Evolutionary conservation across 768 basidiomycete genomes (phyloP).

Genomic region (Pholiota conissans): DNA sequence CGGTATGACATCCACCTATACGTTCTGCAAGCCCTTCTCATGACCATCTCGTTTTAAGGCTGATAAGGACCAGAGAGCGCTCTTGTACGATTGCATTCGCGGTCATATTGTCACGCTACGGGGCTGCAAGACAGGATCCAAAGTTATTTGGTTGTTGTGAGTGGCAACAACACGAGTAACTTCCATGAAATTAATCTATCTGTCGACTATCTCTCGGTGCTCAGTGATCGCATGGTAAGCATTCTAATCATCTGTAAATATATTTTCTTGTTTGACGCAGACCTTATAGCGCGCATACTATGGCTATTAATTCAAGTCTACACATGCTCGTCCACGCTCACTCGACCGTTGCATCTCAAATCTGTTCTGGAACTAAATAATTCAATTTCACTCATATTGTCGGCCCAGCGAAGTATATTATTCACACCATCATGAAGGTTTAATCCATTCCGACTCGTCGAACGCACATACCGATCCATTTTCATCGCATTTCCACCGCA

Average conservation of each 20-base stretch:
- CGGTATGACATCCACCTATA: slow-evolving; percentile 35
- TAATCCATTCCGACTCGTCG: slow-evolving; percentile 17
- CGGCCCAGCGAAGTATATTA: slow-evolving; percentile 20
- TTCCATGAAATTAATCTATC: background rate
- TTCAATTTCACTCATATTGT: slow-evolving; percentile 14
- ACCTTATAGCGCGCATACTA: slow-evolving; percentile 42
- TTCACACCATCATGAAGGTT: slow-evolving; percentile 18
- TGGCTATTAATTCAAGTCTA: slow-evolving; percentile 30
- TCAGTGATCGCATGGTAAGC: slow-evolving; percentile 42
- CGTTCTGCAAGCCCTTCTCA: slow-evolving; percentile 6
- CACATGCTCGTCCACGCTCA: slow-evolving; percentile 4
- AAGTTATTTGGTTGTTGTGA: slow-evolving; percentile 88
- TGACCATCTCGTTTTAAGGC: too few relatives aligned
- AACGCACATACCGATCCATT: slow-evolving; percentile 7
- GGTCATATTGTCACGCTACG: slow-evolving; percentile 89
- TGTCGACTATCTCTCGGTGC: slow-evolving; percentile 1
- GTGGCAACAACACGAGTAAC: slow-evolving; percentile 19
- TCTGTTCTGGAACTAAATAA: slow-evolving; percentile 25
- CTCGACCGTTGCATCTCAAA: slow-evolving; percentile 21
- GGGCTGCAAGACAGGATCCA: slow-evolving; percentile 88
- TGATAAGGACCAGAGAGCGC: slow-evolving; percentile 82
- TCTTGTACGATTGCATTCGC: slow-evolving; percentile 82
- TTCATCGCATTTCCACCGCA: slow-evolving; percentile 9
- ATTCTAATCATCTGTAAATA: slow-evolving; percentile 17
- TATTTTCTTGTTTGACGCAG: slow-evolving; percentile 13